Base-by-base conservation (phyloP, 2,329 filamentous ascomycete species). In the Blastomyces parvus region DNA sequence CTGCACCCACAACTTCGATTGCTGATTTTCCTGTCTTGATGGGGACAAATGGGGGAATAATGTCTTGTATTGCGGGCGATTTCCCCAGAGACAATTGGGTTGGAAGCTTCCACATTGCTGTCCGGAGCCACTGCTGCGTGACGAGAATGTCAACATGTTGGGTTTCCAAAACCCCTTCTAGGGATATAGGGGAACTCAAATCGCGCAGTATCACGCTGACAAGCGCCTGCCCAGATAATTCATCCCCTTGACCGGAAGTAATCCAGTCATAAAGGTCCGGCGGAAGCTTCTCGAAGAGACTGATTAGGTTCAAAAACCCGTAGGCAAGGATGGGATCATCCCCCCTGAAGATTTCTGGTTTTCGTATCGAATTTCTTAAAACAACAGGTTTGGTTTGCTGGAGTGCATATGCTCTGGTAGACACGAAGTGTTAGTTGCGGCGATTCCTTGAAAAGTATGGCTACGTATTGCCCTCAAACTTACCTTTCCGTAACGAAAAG, bases 51-150 rank as follows among this genome's bases (percentile, higher is more conserved):
- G 87, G 88, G 0, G 85, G 83, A 57, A 84, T 82, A 61, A 81
- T 80, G 63, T 88, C 83, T 53, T 52, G 59, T 7, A 73, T 69
- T 1, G 79, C 74, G 0, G 85, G 79, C 2, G 80, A 80, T 40
- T 82, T 84, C 40, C 84, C 86, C 25, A 88, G 79, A 19, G 85
- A 81, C 46, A 84, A 83, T 68, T 86, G 86, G 64, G 88, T 87
- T 4, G 86, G 87, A 1, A 87, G 80, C 68, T 88, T 87, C 87
- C 87, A 90, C 60, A 89, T 84, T 76, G 89, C 87, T 0, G 86
- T 82, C 52, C 85, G 81, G 1, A 90, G 79, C 87, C 87, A 90
- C 70, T 88, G 86, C 70, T 89, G 87, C 1, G 86, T 89, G 61
- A 87, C 82, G 53, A 87, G 79, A 22, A 89, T 80, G 68, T 89